These are phyloP conservation scores for Suhomyces prunicola DNA, from an alignment of 805 yeast species.

Conservation along the genomic window DNA sequence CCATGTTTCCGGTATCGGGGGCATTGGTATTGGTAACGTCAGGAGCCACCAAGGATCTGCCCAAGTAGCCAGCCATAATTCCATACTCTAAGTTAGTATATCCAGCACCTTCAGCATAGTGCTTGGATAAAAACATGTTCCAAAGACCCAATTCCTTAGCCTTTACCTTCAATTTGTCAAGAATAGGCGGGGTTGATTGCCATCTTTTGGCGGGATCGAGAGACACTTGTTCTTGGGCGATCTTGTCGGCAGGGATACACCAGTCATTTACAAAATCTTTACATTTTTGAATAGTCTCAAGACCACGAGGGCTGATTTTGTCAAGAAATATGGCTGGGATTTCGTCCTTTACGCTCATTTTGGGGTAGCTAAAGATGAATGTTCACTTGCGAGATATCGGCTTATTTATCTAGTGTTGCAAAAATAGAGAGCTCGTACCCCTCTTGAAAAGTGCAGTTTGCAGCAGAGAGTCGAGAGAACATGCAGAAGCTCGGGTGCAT, in stretches of 20 bases:
- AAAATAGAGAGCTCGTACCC: neutral
- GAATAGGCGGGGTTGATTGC: conserved; percentile 44
- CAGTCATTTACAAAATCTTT: conserved; percentile 54
- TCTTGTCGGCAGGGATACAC: conserved; percentile 54
- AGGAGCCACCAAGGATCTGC: conserved; percentile 52
- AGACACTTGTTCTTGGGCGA: conserved; percentile 40
- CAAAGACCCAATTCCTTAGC: conserved; percentile 55
- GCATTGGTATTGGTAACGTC: conserved; percentile 60
- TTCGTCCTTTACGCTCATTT: conserved; percentile 26
- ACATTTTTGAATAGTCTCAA: conserved; percentile 36
- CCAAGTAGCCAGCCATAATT: conserved; percentile 60
- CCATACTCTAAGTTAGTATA: conserved; percentile 63
- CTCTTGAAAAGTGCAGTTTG: neutral
- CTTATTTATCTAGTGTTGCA: neutral
- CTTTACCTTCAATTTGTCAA: conserved; percentile 50
- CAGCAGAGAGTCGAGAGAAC: neutral
- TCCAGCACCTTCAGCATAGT: conserved; percentile 52
- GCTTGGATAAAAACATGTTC: conserved; percentile 56
- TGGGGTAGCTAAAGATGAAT: neutral
- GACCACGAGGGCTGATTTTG: conserved; percentile 33
- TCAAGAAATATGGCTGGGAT: conserved; percentile 41
- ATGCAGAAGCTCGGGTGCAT: neutral
- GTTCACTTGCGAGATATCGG: neutral
- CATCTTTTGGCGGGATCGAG: conserved; percentile 44
- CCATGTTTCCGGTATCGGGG: conserved; percentile 68